Conservation (phyloP, 192 early-diverging fungal genomes). For the Phlyctochytrium planicorne region DNA sequence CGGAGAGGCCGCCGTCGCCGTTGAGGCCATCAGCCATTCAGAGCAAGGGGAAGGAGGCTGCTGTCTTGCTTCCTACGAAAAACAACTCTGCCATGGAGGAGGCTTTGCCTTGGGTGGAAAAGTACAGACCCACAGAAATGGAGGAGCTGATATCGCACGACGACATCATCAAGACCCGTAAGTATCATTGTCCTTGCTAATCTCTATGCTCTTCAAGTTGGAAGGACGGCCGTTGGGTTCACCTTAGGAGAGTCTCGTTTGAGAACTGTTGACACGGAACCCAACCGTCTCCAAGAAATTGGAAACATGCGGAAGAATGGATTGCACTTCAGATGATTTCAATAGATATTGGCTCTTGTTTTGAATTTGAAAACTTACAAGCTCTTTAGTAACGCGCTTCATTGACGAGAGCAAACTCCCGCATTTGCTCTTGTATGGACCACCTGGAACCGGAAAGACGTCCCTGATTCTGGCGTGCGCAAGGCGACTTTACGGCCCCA, state of each 20-base stretch:
- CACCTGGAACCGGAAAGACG: slow-evolving; percentile 64
- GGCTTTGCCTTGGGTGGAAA: slow-evolving; percentile 72
- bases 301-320: not conserved
- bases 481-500: slow-evolving; percentile 77
- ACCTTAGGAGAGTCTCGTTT: no score
- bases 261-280: no score
- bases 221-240: no score
- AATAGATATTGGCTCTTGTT: slow-evolving; percentile 16
- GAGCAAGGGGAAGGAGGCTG: slow-evolving; percentile 26
- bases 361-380: slow-evolving; percentile 5
- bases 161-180: slow-evolving; percentile 89
- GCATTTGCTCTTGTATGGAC: slow-evolving; percentile 97
- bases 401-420: slow-evolving; percentile 91
- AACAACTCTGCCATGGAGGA: slow-evolving; percentile 21
- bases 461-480: slow-evolving; percentile 96
- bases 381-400: slow-evolving; percentile 71
- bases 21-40: slow-evolving; percentile 1
- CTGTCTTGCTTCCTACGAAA: slow-evolving; percentile 18
- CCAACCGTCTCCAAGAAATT: no score
- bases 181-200: not conserved
- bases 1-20: slow-evolving; percentile 8
- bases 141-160: slow-evolving; percentile 91
- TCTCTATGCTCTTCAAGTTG: not conserved
- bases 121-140: slow-evolving; percentile 88
- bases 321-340: slow-evolving; percentile 20